Evolutionary conservation across 2,329 filamentous ascomycete species (phyloP).

Genomic region (Ophiobolus disseminans): DNA sequence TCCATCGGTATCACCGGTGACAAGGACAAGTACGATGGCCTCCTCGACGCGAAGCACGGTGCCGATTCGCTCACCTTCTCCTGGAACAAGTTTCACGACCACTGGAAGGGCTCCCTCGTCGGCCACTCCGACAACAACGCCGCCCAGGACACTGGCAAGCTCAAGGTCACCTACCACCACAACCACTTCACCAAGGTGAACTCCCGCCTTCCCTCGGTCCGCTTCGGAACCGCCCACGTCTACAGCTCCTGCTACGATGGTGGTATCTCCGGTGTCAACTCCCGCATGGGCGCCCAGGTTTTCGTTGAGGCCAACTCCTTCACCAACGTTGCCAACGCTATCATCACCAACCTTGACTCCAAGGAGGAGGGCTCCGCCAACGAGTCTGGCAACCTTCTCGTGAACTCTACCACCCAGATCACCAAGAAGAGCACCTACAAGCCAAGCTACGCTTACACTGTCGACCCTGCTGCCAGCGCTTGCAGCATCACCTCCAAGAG

Average conservation of each 20-base stretch:
- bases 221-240: constrained; percentile 70
- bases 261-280: constrained; percentile 52
- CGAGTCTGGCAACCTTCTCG: constrained; percentile 54
- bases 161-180: constrained; percentile 71
- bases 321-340: constrained; percentile 65
- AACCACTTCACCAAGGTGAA: constrained; percentile 71
- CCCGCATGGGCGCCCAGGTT: constrained; percentile 53
- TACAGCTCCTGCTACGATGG: constrained; percentile 59
- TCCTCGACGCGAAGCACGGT: constrained; percentile 68
- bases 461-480: constrained; percentile 32
- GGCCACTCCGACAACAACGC: constrained; percentile 66
- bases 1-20: constrained; percentile 54
- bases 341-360: constrained; percentile 64
- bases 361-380: constrained; percentile 58
- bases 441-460: constrained; percentile 62
- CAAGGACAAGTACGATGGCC: constrained; percentile 44
- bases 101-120: constrained; percentile 68
- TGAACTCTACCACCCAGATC: constrained; percentile 54
- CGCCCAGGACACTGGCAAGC: constrained; percentile 63
- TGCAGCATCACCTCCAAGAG: constrained; percentile 39
- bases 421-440: constrained; percentile 59
- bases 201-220: constrained; percentile 67
- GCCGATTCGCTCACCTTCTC: constrained; percentile 67
- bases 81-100: constrained; percentile 61
- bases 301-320: constrained; percentile 58